phyloP scores from a whole-genome alignment of 139 green algal genomes.

The Chlorella vulgaris region DNA sequence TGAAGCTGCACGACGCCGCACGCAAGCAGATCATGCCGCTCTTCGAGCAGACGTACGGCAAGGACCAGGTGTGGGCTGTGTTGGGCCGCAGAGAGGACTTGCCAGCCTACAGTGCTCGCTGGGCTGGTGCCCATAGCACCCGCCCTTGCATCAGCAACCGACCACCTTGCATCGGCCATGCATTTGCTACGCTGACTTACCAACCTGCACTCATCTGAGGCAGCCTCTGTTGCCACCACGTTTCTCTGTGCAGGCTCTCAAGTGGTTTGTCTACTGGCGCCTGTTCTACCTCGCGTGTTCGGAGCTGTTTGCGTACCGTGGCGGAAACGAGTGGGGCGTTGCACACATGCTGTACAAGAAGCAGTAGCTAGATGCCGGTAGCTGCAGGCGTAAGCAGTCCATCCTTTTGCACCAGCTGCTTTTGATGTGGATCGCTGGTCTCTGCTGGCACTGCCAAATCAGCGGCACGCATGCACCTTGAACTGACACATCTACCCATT shows the following conservation, averaged over 20 bases:
- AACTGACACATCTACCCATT: too few relatives aligned
- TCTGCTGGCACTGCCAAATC: too few relatives aligned
- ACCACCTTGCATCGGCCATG: too few relatives aligned
- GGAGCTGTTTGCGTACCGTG: slow-evolving; percentile 89
- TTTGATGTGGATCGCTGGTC: too few relatives aligned
- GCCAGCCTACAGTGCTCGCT: too few relatives aligned
- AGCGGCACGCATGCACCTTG: too few relatives aligned
- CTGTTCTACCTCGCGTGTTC: slow-evolving; percentile 91
- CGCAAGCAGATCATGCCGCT: slow-evolving; percentile 45
- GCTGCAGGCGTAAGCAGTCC: neutral
- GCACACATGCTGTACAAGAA: slow-evolving; percentile 78
- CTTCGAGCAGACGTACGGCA: slow-evolving; percentile 74
- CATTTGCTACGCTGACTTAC: too few relatives aligned
- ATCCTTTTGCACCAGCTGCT: neutral
- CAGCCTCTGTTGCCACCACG: too few relatives aligned
- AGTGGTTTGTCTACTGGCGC: slow-evolving; percentile 81
- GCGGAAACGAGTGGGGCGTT: slow-evolving; percentile 89
- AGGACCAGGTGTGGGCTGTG: slow-evolving; percentile 10
- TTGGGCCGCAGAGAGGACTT: neutral
- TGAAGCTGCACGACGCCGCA: slow-evolving; percentile 71
- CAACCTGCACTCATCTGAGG: too few relatives aligned
- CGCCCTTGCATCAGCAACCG: neutral
- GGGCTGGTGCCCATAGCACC: too few relatives aligned
- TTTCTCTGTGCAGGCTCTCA: slow-evolving; percentile 37
- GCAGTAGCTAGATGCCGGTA: slow-evolving; percentile 3